Evolutionary conservation across 2,329 filamentous ascomycete species (phyloP).

Genomic region (Trichoderma breve): DNA sequence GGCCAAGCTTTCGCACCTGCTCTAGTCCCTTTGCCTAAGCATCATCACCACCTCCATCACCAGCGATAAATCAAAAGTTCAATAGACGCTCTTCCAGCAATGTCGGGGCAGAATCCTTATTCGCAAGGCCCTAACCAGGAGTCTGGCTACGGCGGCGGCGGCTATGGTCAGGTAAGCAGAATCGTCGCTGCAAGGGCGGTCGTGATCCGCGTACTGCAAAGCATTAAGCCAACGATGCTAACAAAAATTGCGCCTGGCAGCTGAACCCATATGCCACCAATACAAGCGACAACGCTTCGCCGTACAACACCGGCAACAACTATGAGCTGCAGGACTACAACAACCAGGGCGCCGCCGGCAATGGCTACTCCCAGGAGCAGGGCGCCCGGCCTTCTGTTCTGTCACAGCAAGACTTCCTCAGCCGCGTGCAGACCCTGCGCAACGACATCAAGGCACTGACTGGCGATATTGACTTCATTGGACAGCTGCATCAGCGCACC

Average conservation of each 20-base stretch:
- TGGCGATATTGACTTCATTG: constrained; percentile 65
- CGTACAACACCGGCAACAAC: constrained; percentile 44
- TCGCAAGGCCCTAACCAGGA: constrained; percentile 25
- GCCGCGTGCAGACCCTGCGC: constrained; percentile 64
- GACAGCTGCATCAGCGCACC: constrained; percentile 67
- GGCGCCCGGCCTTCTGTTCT: constrained; percentile 38
- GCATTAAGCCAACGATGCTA: background rate
- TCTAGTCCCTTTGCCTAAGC: background rate
- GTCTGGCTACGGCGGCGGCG: constrained; percentile 20
- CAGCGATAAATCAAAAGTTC: background rate
- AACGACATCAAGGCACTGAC: constrained; percentile 65
- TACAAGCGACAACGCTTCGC: constrained; percentile 54
- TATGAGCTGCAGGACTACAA: constrained; percentile 57
- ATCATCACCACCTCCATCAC: constrained; percentile 9
- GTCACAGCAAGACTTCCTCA: constrained; percentile 65
- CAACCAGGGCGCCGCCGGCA: constrained; percentile 23
- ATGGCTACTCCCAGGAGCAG: constrained; percentile 21
- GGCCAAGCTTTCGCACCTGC: constrained; percentile 1
- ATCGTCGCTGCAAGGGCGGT: background rate
- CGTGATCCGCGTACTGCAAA: background rate
- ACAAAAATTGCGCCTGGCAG: constrained; percentile 9
- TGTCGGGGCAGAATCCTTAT: constrained; percentile 29
- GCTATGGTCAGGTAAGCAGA: constrained; percentile 25
- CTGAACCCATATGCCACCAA: constrained; percentile 29
- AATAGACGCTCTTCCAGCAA: constrained; percentile 22